Conservation (phyloP, 2,329 filamentous ascomycete genomes). For the Aspergillus pseudonomiae region DNA sequence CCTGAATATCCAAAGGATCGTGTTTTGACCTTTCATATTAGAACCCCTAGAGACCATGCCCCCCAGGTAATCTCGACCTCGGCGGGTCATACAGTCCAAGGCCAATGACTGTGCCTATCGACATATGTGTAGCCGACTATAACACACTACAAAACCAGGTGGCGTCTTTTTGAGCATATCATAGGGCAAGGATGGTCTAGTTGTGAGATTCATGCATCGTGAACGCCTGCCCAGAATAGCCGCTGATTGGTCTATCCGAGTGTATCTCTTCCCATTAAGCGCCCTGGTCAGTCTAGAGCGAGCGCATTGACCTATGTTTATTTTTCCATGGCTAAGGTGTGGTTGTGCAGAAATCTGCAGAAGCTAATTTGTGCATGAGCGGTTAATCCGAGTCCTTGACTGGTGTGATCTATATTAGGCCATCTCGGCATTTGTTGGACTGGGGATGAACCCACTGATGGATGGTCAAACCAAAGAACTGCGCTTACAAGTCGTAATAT, state of each 20-base stretch:
- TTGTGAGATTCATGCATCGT: background rate
- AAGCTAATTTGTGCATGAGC: background rate
- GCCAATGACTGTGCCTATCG: background rate
- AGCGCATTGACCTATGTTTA: background rate
- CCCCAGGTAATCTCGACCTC: too few relatives aligned
- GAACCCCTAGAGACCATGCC: too few relatives aligned
- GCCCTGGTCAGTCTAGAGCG: background rate
- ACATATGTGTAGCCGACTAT: background rate
- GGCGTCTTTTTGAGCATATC: background rate
- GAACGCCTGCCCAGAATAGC: background rate
- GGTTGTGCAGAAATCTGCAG: background rate
- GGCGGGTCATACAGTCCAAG: too few relatives aligned
- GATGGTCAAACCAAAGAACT: background rate
- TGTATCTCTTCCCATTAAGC: background rate
- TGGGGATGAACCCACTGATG: background rate
- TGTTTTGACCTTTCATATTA: too few relatives aligned
- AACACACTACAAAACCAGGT: background rate
- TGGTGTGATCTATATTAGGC: constrained; percentile 1
- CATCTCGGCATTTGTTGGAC: background rate
- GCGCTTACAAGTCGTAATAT: background rate
- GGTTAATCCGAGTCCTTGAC: background rate
- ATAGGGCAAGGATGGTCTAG: background rate
- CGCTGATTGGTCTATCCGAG: background rate
- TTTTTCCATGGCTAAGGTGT: background rate
- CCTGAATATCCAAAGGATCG: too few relatives aligned